phyloP scores from a whole-genome alignment of 2,329 filamentous ascomycete genomes.

The Zelopaecilomyces penicillatus region DNA sequence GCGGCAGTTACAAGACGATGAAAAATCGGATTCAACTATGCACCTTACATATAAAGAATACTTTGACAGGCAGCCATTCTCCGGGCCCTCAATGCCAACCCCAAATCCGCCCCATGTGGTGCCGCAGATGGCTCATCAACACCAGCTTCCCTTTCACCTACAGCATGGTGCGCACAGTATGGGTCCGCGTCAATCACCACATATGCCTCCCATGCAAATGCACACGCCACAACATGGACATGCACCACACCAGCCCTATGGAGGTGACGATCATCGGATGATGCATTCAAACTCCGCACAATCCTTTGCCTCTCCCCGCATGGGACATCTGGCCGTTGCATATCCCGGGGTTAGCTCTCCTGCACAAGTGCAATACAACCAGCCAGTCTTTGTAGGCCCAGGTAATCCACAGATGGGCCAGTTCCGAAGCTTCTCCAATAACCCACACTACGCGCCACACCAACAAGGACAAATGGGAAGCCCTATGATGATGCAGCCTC shows the following conservation, averaged over 20 bases:
- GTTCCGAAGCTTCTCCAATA: conserved; percentile 63
- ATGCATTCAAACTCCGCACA: conserved; percentile 76
- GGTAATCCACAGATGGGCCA: conserved; percentile 62
- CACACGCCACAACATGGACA: conserved; percentile 65
- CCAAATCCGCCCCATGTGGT: conserved; percentile 62
- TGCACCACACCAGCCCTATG: conserved; percentile 56
- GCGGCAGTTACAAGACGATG: conserved; percentile 63
- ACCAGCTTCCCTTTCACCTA: conserved; percentile 75
- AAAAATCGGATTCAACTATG: conserved; percentile 59
- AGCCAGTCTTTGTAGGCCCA: conserved; percentile 64
- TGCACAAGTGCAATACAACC: conserved; percentile 61
- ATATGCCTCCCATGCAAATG: conserved; percentile 71
- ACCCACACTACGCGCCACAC: conserved; percentile 59
- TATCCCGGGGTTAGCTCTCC: conserved; percentile 64
- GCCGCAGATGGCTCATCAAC: conserved; percentile 69
- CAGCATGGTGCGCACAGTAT: conserved; percentile 64
- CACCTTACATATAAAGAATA: conserved; percentile 64
- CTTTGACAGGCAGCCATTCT: conserved; percentile 61
- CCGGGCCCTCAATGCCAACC: conserved; percentile 52
- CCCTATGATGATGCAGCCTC: conserved; percentile 75
- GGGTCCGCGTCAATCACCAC: conserved; percentile 60
- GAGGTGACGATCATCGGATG: conserved; percentile 81
- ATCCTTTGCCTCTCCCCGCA: conserved; percentile 76
- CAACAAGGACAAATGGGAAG: conserved; percentile 64
- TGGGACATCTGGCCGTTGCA: conserved; percentile 60